Evolutionary conservation across 495 filamentous ascomycete genomes (phyloP), one percentile per base, ranked within the genome.

Genomic region (Amniculicola lignicola): DNA sequence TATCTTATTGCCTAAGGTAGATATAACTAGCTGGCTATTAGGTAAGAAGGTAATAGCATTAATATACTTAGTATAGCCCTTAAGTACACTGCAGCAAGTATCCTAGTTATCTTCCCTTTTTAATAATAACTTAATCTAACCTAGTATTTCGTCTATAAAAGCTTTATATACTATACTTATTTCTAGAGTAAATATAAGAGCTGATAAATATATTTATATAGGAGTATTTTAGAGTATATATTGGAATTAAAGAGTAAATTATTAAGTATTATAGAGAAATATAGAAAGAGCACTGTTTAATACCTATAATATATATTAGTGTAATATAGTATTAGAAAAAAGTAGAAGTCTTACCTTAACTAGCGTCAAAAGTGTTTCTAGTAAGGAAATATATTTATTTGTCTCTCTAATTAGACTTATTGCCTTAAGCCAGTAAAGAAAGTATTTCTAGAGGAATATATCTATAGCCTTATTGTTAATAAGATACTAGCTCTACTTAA

Each of bases 401-500:
- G 19, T 40, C 12, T 53, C 16, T 51, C 69, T 70, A 23, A 75
- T n/a, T 24, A 72, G 52, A 46, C 66, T 63, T 47, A 76, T 54
- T 23, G 63, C 71, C 65, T 78, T 71, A 16, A 77, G 23, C 74
- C 68, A 77, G 54, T 70, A 65, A n/a, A 80, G 65, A 31, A 79
- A 69, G 58, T 78, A 66, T 47, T 64, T 27, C 46, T 59, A 23
- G 12, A 78, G 54, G 27, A 79, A 79, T 5, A 23, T 23, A 36
- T 67, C 21, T 5, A 71, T 57, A 9, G 39, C 57, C 21, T 57
- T 31, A 38, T 74, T 56, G 43, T 33, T n/a, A 31, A 70, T 28
- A 11, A 4, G 6, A 21, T 40, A 10, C 19, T 62, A 50, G 45
- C 67, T 69, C 49, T 69, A 21, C 40, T 69, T 31, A 24, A 76